Base-by-base conservation (phyloP, 1,284 basidiomycete species). In the Lignosus rhinocerotis region DNA sequence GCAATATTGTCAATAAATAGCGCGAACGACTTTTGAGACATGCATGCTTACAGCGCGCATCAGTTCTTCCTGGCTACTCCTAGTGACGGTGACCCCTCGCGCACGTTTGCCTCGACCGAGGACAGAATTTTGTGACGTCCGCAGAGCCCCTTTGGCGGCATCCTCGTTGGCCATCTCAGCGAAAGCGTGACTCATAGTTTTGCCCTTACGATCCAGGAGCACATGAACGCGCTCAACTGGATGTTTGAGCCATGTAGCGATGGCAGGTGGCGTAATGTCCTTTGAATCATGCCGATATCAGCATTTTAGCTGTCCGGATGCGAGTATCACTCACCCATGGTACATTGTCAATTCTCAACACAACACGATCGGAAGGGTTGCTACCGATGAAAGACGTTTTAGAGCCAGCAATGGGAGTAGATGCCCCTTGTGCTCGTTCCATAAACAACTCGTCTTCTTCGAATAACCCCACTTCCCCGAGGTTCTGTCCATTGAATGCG, bases 321-420 rank as follows among this genome's bases (percentile, higher is more conserved):
- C 30, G 2, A 9, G n/a, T 6, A 63, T 42, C 25, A 73, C 85
- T 44, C 70, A 91, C 89, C 90, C 90, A 93, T 51, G 91, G 91
- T 54, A 92, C 89, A 65, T 93, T 92, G 67, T 92, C 91, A 65
- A 93, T 88, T 25, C 90, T 78, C 49, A 93, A 77, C 16, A 93
- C 89, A 39, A 85, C 78, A 34, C 78, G 75, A 36, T 84, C 82
- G 44, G 61, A 65, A 9, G 51, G 19, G 52, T 60, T 63, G 36
- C 38, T 12, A 5, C 55, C 45, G n/a, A 47, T 51, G 52, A 45
- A 50, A 6, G 54, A 25, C 12, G 62, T 16, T 8, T 59, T 58
- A 19, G 51, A 38, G 6, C 57, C 59, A 31, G 60, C 61, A 4
- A 72, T 66, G 8, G 72, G 71, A 10, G 72, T 73, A 1, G 72